Base-by-base conservation (phyloP, 2,329 filamentous ascomycete genomes). In the Sporothrix sp. region DNA sequence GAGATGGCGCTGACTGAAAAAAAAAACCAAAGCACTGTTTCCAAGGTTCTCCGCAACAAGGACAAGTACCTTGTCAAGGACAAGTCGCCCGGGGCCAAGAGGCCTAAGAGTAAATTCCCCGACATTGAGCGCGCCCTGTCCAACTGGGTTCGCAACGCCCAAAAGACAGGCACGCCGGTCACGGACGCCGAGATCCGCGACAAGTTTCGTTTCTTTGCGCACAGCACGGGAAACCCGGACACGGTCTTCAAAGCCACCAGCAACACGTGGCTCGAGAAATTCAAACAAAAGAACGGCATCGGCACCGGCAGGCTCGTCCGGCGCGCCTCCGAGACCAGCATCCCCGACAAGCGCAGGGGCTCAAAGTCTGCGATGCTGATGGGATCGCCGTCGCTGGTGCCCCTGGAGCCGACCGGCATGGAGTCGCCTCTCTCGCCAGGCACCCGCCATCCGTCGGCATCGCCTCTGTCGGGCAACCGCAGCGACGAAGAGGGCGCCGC, bases 31-130 rank as follows among this genome's bases (percentile, higher is more conserved):
- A 98, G 93, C 71, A 98, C 93, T 44, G 93, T 98, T n/a, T 98
- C 93, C 50, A 98, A 98, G 65, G 93, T 97, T 50, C 69, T 98
- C 57, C 83, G 91, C 49, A 84, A 95, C 62, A 95, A 91, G 70
- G 93, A 98, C 57, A 93, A 94, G 65, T 97, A 95, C 67, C 76
- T 97, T 14, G 85, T 84, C 61, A 81, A 81, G 49, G 87, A 87
- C 63, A 79, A 77, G 58, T 91, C 89, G 39, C 86, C 87, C 6
- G 45, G 39, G 9, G 78, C 85, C 58, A 95, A 93, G 66, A 84
- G 85, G 58, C 73, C 78, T 52, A 95, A 95, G 69, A 84, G 86
- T 48, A 93, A 91, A 65, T 84, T 74, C 43, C 88, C 87, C 10
- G 90, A 97, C 68, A 90, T 97, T 60, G 93, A 97, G 65, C 83